phyloP scores from a whole-genome alignment of 768 basidiomycete species.

The Grammothele lineata region DNA sequence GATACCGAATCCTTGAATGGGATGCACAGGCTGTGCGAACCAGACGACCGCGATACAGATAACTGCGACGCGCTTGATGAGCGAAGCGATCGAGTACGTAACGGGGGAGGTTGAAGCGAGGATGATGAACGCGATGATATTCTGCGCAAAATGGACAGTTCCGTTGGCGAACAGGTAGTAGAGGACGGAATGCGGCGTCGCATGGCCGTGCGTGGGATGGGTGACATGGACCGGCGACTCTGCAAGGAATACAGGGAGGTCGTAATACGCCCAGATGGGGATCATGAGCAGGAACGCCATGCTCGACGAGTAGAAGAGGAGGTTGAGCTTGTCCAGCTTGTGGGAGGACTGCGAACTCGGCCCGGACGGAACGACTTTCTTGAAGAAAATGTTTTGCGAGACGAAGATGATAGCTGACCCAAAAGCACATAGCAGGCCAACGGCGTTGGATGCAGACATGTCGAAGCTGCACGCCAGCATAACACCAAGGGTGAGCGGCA shows the following conservation, averaged over 20 bases:
- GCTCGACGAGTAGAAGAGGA: slow-evolving; percentile 89
- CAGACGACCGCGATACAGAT: slow-evolving; percentile 97
- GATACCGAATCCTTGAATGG: slow-evolving; percentile 87
- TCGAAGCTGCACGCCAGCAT: slow-evolving; percentile 98
- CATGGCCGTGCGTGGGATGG: slow-evolving; percentile 41
- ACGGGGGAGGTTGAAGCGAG: slow-evolving; percentile 95
- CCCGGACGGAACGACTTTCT: slow-evolving; percentile 85
- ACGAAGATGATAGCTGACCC: slow-evolving; percentile 97
- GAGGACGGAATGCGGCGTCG: slow-evolving; percentile 56
- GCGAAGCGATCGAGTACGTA: slow-evolving; percentile 96
- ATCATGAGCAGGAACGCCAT: slow-evolving; percentile 96
- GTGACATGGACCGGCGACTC: slow-evolving; percentile 35
- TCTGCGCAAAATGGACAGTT: slow-evolving; percentile 93
- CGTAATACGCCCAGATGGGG: slow-evolving; percentile 90
- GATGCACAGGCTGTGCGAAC: slow-evolving; percentile 87
- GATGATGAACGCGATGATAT: slow-evolving; percentile 96
- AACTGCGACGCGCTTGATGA: slow-evolving; percentile 96
- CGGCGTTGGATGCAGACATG: slow-evolving; percentile 76
- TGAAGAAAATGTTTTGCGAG: slow-evolving; percentile 98
- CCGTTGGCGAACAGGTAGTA: slow-evolving; percentile 93
- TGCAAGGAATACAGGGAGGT: slow-evolving; percentile 66
- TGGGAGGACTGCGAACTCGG: slow-evolving; percentile 43
- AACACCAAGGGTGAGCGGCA: slow-evolving; percentile 94
- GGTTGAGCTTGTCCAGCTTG: slow-evolving; percentile 95
- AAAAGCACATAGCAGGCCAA: slow-evolving; percentile 92